These are phyloP conservation scores for Linum lewisii DNA, from an alignment of 345 rosid species.

Conservation along the genomic window DNA sequence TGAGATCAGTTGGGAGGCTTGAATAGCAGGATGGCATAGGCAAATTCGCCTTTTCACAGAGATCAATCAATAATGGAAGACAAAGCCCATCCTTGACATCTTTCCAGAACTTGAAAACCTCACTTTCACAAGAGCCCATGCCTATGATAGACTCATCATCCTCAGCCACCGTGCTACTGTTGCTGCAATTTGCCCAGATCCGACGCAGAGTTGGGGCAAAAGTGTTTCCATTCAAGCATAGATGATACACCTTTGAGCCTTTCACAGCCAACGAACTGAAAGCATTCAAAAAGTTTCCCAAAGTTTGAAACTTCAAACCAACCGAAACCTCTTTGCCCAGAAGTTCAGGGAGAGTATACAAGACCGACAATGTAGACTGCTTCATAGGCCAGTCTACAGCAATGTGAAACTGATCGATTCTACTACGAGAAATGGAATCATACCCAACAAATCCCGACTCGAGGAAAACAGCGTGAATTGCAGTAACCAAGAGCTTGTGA, in stretches of 20 bases:
- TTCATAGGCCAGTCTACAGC: conserved; percentile 31
- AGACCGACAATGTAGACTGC: conserved; percentile 28
- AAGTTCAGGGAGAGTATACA: conserved; percentile 52
- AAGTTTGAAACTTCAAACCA: conserved; percentile 35
- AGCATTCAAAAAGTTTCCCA: conserved; percentile 41
- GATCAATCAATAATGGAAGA: conserved; percentile 48
- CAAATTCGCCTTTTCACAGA: conserved; percentile 45
- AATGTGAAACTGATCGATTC: conserved; percentile 31
- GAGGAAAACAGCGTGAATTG: conserved; percentile 60
- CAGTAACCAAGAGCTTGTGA: conserved; percentile 34
- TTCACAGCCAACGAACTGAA: conserved; percentile 38
- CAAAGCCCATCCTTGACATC: conserved; percentile 59
- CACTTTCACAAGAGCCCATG: conserved; percentile 12
- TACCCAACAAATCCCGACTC: conserved; percentile 60
- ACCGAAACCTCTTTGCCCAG: conserved; percentile 18
- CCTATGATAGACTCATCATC: conserved; percentile 10
- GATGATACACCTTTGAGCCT: conserved; percentile 23
- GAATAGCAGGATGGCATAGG: conserved; percentile 46
- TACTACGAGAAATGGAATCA: conserved; percentile 27
- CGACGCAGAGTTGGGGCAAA: conserved; percentile 31
- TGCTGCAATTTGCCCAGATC: conserved; percentile 22
- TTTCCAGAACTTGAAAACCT: conserved; percentile 62
- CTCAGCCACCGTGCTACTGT: conserved; percentile 8
- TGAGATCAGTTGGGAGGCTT: conserved; percentile 54
- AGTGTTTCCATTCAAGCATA: conserved; percentile 35